These are phyloP conservation scores for Delitschia confertaspora DNA, from an alignment of 495 filamentous ascomycete genomes.

Conservation along the genomic window DNA sequence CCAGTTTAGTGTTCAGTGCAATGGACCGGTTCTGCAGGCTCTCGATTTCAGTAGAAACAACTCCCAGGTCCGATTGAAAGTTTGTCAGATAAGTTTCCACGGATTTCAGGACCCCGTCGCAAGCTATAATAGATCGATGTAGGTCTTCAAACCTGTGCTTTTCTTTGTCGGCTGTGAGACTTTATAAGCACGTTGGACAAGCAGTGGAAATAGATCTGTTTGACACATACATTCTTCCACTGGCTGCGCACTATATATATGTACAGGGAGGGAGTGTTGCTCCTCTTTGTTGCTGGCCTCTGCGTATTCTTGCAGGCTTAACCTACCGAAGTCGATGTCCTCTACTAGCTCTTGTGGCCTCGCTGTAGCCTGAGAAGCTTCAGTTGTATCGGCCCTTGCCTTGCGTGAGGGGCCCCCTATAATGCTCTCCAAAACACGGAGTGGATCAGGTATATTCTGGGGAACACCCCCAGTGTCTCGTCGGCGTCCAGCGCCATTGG, in stretches of 20 bases:
- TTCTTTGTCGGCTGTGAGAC: conserved; percentile 61
- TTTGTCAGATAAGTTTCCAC: conserved; percentile 85
- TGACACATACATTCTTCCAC: conserved; percentile 64
- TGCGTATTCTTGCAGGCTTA: conserved; percentile 67
- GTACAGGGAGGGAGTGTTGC: conserved; percentile 29
- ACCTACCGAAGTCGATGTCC: conserved; percentile 68
- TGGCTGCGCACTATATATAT: conserved; percentile 55
- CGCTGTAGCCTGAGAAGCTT: conserved; percentile 8
- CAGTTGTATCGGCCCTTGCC: neutral
- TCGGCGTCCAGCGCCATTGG: conserved; percentile 56
- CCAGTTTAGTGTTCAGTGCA: conserved; percentile 73
- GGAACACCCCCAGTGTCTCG: conserved; percentile 47
- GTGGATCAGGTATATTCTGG: conserved; percentile 56
- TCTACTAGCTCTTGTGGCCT: conserved; percentile 44
- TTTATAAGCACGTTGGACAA: conserved; percentile 20
- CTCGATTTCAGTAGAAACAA: conserved; percentile 91
- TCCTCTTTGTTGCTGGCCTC: conserved; percentile 35
- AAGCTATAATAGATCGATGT: conserved; percentile 77
- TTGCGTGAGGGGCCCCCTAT: conserved; percentile 46
- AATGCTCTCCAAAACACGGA: conserved; percentile 62
- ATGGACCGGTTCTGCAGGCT: conserved; percentile 78
- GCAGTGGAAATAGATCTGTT: conserved; percentile 12
- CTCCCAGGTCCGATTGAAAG: conserved; percentile 85
- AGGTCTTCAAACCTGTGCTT: conserved; percentile 85
- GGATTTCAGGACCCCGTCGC: conserved; percentile 86